Base-by-base conservation (phyloP, 495 filamentous ascomycete species). In the Tetracladium marchalianum region DNA sequence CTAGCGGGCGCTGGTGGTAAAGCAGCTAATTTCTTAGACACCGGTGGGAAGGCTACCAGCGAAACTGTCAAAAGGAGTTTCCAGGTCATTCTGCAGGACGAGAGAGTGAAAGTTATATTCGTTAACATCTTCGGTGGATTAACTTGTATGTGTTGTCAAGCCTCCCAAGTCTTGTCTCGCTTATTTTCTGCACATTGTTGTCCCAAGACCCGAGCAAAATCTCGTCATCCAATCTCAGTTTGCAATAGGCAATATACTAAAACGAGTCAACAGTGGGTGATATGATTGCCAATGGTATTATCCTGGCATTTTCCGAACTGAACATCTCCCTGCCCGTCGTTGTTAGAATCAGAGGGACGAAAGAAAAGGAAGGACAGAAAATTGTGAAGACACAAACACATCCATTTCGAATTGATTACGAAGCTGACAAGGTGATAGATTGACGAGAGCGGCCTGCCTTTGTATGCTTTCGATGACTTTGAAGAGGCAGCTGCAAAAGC, bases 51-150 rank as follows among this genome's bases (percentile, higher is more conserved):
- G 61, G 89, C 89, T 1, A 94, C 89, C 1, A 76, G 75, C n/a
- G 79, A 82, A 54, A 93, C 87, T 0, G 84, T 95, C 34, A 82
- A 84, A 63, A 70, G 77, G 39, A 81, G 78, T 16, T 90, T 95
- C 52, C 69, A 77, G 40, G 66, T 85, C 8, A 78, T 95, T 13
- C 65, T 87, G 50, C 71, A 67, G 22, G 88, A 94, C 55, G 53
- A 68, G 11, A 67, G 88, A 9, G 85, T 93, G 6, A 79, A 78
- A 46, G 67, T 69, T 32, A 73, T 94, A 39, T 85, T 94, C 62
- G 85, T 95, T 31, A 95, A 95, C 55, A 90, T 94, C 51, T 95
- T 95, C 58, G 89, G 88, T 4, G 89, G 88, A 0, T 56, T 95
- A 65, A 93, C 86, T 6, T 66, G 22, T 27, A 27, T 3, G 22